These are phyloP conservation scores for Parasarocladium wereldwijsianum DNA, from an alignment of 2,329 filamentous ascomycete species.

Conservation along the genomic window DNA sequence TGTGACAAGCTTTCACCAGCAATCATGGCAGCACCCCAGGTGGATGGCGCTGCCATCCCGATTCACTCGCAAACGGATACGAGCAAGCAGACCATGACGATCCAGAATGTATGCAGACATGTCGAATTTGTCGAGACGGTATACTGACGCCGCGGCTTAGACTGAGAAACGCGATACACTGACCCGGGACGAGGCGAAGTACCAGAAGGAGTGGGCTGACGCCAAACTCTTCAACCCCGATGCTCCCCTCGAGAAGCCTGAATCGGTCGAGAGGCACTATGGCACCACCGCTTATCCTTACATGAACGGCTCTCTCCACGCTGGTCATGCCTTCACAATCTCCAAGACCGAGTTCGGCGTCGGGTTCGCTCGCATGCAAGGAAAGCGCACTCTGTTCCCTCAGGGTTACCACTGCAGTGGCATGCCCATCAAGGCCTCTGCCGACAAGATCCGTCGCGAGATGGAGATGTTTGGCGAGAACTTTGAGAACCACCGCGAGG, in stretches of 20 bases:
- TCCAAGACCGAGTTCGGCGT: constrained; percentile 87
- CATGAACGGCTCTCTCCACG: constrained; percentile 81
- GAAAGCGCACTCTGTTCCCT: constrained; percentile 75
- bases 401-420: constrained; percentile 88
- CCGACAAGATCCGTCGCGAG: constrained; percentile 86
- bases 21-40: too few species aligned
- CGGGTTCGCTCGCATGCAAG: constrained; percentile 79
- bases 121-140: background rate
- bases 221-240: constrained; percentile 63
- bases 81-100: constrained; percentile 4
- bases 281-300: constrained; percentile 44
- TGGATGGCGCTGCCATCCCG: constrained; percentile 5
- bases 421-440: constrained; percentile 95
- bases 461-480: constrained; percentile 77
- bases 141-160: constrained; percentile 18
- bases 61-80: constrained; percentile 2
- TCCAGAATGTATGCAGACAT: constrained; percentile 2
- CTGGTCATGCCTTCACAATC: constrained; percentile 82
- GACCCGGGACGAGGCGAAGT: constrained; percentile 77
- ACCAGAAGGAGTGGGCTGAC: constrained; percentile 52
- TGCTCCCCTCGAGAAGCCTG: constrained; percentile 68
- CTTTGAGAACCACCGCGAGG: constrained; percentile 63
- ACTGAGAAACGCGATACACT: constrained; percentile 80
- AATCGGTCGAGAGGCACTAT: constrained; percentile 82
- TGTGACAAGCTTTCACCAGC: too few species aligned